Base-by-base conservation (phyloP, 2,329 filamentous ascomycete genomes). In the Hypoxylon sp. region DNA sequence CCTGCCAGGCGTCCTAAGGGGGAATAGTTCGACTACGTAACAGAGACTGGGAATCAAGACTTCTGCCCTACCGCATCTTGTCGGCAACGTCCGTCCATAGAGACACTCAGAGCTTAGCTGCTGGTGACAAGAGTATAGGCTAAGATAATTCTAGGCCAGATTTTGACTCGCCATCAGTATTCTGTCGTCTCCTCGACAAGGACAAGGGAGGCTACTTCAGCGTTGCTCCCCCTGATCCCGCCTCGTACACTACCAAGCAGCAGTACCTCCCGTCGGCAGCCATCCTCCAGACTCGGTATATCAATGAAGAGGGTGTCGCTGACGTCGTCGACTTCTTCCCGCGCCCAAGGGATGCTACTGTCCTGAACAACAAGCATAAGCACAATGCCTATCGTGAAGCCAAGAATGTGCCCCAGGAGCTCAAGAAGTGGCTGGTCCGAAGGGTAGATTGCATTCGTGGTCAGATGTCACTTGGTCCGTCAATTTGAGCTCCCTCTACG, bases 241-340 rank as follows among this genome's bases (percentile, higher is more conserved):
- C 82, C 21, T 76, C 76, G 5, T 86, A 81, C 67, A 90, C 88
- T 2, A 91, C 86, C 29, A 92, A 92, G 72, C 89, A 92, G 74
- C 86, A 90, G 69, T 92, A 92, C 67, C 79, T 92, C 2, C 88
- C 89, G 0, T 89, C 86, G 8, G 88, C 87, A 43, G 91, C 90
- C 67, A 88, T 92, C 57, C 78, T 92, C 2, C 87, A 91, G 71
- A 92, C 90, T 1, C 81, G 89, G n/a, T 92, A 89, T 72, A 88
- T 91, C 62, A 84, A 88, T 62, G 89, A 92, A 65, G 84, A 89
- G 53, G 90, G 89, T 1, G 89, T 91, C 0, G 83, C 89, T 9
- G 88, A 90, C 52, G 72, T 92, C 24, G 79, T 90, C 13, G 89
- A 92, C 71, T 92, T 91, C 75, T 91, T 92, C 64, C 89, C 89